phyloP scores from a whole-genome alignment of 2,329 filamentous ascomycete genomes.

The Phaeosphaeria sp. region DNA sequence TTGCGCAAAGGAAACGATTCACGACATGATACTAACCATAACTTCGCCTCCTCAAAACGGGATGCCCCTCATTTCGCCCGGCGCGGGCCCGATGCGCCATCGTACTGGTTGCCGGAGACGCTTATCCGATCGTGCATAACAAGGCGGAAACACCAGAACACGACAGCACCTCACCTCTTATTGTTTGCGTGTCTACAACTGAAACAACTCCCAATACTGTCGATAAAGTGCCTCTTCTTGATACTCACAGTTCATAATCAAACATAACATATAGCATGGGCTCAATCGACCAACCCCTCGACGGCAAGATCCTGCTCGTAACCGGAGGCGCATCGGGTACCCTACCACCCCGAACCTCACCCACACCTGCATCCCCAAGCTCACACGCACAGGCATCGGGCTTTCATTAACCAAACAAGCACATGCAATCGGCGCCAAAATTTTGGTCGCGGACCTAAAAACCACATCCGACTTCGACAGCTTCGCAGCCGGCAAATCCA shows the following conservation, averaged over 20 bases:
- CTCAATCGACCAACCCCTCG: constrained; percentile 39
- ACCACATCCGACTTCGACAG: constrained; percentile 28
- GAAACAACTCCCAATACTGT: too few species aligned
- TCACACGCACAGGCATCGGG: constrained; percentile 36
- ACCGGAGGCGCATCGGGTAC: constrained; percentile 46
- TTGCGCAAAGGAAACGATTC: not conserved
- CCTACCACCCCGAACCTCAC: not conserved
- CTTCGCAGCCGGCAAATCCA: constrained; percentile 23
- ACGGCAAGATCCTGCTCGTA: constrained; percentile 42
- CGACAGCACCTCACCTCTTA: not conserved
- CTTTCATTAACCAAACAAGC: constrained; percentile 39
- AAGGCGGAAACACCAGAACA: not conserved
- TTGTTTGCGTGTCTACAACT: too few species aligned
- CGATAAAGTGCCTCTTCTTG: not conserved
- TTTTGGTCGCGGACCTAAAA: constrained; percentile 36
- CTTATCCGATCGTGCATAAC: not conserved
- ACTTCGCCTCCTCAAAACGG: not conserved
- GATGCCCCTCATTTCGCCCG: not conserved
- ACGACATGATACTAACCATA: too few species aligned
- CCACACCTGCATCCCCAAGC: not conserved
- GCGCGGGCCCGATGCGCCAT: not conserved
- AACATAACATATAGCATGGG: constrained; percentile 6
- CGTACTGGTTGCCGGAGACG: not conserved
- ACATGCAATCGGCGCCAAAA: constrained; percentile 24
- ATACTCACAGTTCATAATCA: not conserved